Evolutionary conservation across 2,329 filamentous ascomycete species (phyloP).

Genomic region (Cadophora sp.): DNA sequence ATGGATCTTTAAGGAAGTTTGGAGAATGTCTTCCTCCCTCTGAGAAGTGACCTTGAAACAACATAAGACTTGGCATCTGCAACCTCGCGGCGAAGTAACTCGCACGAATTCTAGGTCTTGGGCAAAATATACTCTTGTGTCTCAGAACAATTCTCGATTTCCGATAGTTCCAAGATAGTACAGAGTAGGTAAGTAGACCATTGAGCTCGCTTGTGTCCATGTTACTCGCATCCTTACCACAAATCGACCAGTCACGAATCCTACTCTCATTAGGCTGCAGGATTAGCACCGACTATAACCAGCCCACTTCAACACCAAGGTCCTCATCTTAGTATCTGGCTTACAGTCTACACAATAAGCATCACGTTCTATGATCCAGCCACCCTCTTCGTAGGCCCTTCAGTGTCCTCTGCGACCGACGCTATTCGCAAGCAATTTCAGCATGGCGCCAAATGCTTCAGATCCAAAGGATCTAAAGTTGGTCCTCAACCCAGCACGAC

Average conservation of each 20-base stretch:
- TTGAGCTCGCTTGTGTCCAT: background rate
- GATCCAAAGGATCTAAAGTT: slow-evolving; percentile 47
- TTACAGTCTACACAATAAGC: background rate
- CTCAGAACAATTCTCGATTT: background rate
- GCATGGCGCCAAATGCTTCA: slow-evolving; percentile 36
- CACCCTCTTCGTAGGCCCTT: background rate
- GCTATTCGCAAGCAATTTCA: background rate
- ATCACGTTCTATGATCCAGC: background rate
- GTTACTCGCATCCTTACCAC: background rate
- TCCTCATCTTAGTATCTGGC: background rate
- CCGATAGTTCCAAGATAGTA: background rate
- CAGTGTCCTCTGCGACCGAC: background rate
- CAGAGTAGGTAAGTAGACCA: background rate
- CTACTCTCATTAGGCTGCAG: slow-evolving; percentile 8
- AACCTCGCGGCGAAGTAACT: background rate
- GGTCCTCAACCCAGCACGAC: slow-evolving; percentile 58
- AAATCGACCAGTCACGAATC: background rate
- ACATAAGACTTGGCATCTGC: background rate
- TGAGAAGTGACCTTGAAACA: background rate
- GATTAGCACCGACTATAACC: background rate
- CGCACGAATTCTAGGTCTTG: too few relatives aligned
- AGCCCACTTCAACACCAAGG: background rate
- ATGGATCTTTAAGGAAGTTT: too few relatives aligned
- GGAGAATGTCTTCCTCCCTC: too few relatives aligned
- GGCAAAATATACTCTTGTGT: background rate